Evolutionary conservation across 768 basidiomycete genomes (phyloP), one percentile per base, ranked within the genome.

Genomic region (Leucocoprinus sp.): DNA sequence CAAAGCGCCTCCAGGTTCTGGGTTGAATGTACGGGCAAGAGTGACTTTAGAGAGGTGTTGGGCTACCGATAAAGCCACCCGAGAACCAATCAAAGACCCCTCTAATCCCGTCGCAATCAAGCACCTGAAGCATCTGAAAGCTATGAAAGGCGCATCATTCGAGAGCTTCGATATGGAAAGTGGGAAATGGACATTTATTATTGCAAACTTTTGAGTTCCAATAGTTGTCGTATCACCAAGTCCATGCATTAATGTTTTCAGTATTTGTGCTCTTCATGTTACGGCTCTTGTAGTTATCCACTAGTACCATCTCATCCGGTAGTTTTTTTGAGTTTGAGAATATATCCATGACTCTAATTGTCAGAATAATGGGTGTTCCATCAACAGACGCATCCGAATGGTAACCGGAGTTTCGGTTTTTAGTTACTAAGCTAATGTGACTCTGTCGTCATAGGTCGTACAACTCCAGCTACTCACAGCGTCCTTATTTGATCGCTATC

Each of bases 171-270:
- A 92, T 48, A 72, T 80, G 43, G 70, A 70, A 54, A 79, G 81
- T 55, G 96, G 96, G 42, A 82, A 76, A 63, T 97, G 95, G 95
- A 84, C 80, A 40, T 98, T 99, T 66, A 80, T 73, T 23, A 96
- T 98, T 51, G 82, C 92, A 59, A 91, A 95, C 67, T 99, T 97
- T 70, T 90, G 64, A 74, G 45, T n/a, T 47, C 37, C 39, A 43
- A 24, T 27, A 50, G 43, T 42, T 40, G 29, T 43, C 42, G 33
- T 45, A 21, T 49, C 31, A 23, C 23, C 39, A 27, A 19, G 28
- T 37, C 27, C 49, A 37, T 48, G 22, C 18, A 23, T 35, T 49
- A 15, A 34, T 45, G n/a, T 40, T 35, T 15, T 38, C 26, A 37
- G 35, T 50, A 19, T 22, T 38, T 37, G 37, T 48, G 40, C 29